Evolutionary conservation across 2,329 filamentous ascomycete genomes (phyloP).

Genomic region (Xylaria sp.): DNA sequence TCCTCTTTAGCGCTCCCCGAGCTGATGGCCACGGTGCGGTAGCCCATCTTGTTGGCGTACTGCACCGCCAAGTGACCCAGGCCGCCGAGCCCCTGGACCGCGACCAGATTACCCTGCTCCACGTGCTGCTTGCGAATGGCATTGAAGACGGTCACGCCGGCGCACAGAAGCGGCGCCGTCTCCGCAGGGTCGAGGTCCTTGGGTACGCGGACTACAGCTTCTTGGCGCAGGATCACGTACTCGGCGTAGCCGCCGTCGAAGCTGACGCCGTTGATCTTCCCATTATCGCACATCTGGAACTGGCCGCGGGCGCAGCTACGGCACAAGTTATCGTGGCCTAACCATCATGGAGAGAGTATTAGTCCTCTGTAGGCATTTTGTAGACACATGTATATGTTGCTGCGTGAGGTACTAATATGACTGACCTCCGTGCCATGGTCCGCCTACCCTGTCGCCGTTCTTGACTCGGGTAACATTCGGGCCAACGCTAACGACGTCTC

Average conservation of each 20-base stretch:
- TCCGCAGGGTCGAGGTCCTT: slow-evolving; percentile 62
- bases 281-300: slow-evolving; percentile 76
- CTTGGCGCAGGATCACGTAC: slow-evolving; percentile 69
- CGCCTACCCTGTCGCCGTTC: slow-evolving; percentile 74
- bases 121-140: slow-evolving; percentile 65
- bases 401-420: background rate
- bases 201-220: slow-evolving; percentile 69
- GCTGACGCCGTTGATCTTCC: slow-evolving; percentile 71
- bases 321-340: slow-evolving; percentile 71
- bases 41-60: slow-evolving; percentile 81
- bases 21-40: slow-evolving; percentile 75
- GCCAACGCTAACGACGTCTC: slow-evolving; percentile 71
- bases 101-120: slow-evolving; percentile 64
- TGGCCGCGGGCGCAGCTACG: slow-evolving; percentile 69
- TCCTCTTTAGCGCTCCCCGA: slow-evolving; percentile 73
- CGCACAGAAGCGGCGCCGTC: slow-evolving; percentile 71
- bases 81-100: slow-evolving; percentile 77
- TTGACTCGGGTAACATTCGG: slow-evolving; percentile 67
- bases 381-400: background rate
- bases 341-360: background rate
- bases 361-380: background rate
- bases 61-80: slow-evolving; percentile 82
- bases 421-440: slow-evolving; percentile 73
- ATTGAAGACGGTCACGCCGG: slow-evolving; percentile 73
- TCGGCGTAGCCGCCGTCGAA: slow-evolving; percentile 75